These are phyloP conservation scores for Clathrospora elynae DNA, from an alignment of 2,329 filamentous ascomycete species.

Conservation along the genomic window DNA sequence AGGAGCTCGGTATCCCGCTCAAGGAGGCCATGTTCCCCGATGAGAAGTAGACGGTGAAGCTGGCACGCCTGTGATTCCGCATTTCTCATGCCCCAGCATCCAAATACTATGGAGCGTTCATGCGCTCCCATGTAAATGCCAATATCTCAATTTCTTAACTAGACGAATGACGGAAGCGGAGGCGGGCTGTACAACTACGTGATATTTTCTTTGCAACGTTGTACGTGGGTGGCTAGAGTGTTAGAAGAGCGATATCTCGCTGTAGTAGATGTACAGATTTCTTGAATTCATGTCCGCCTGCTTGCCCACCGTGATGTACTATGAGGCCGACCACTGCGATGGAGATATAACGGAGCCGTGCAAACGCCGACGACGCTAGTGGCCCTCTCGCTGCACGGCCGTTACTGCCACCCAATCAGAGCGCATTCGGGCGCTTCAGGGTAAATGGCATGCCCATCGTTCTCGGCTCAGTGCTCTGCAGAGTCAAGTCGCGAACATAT, in stretches of 20 bases:
- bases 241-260: slow-evolving; percentile 31
- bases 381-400: not conserved
- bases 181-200: slow-evolving; percentile 36
- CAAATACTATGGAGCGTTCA: slow-evolving; percentile 22
- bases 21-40: slow-evolving; percentile 91
- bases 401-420: slow-evolving; percentile 14
- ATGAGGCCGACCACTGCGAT: not conserved
- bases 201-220: slow-evolving; percentile 29
- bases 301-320: too few relatives aligned
- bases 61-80: slow-evolving; percentile 17
- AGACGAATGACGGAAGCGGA: slow-evolving; percentile 27
- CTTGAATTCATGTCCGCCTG: slow-evolving; percentile 4
- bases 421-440: slow-evolving; percentile 2
- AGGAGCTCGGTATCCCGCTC: slow-evolving; percentile 88
- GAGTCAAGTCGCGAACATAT: slow-evolving; percentile 37
- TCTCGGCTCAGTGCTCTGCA: slow-evolving; percentile 21
- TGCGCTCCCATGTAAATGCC: slow-evolving; percentile 29
- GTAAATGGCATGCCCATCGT: slow-evolving; percentile 13
- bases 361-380: slow-evolving; percentile 12
- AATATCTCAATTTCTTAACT: slow-evolving; percentile 28
- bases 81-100: slow-evolving; percentile 15
- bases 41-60: slow-evolving; percentile 35
- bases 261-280: slow-evolving; percentile 40
- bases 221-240: slow-evolving; percentile 4
- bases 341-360: slow-evolving; percentile 4